Conservation (phyloP, 202 grass and related monocot species). For the Schoenoplectus triqueter region DNA sequence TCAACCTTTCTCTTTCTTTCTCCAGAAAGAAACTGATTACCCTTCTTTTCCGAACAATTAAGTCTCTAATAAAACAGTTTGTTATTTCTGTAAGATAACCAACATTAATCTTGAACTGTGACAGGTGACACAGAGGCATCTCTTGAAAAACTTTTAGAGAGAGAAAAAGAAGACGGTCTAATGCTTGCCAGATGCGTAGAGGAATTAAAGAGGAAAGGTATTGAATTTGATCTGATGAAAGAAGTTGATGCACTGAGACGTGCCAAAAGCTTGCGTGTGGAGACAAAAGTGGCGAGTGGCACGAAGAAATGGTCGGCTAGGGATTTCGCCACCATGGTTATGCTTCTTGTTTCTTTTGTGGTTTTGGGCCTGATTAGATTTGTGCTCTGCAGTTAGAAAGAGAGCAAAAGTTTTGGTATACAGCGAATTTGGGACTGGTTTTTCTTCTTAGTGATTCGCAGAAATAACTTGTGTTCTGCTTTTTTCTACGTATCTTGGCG, state of each 20-base stretch:
- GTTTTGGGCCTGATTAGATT: conserved; percentile 76
- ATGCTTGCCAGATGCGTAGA: conserved; percentile 68
- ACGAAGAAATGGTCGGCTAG: conserved; percentile 58
- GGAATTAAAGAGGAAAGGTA: conserved; percentile 78
- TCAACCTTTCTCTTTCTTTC: background rate
- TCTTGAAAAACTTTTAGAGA: conserved; percentile 66
- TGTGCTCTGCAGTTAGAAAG: conserved; percentile 62
- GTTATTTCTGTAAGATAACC: background rate
- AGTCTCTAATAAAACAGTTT: background rate
- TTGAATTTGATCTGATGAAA: conserved; percentile 85
- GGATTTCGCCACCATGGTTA: conserved; percentile 63
- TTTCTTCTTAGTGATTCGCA: background rate
- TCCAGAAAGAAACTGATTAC: background rate
- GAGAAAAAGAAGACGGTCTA: conserved; percentile 73
- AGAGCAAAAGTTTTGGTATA: conserved; percentile 24
- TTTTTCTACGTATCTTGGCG: background rate
- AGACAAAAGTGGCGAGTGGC: conserved; percentile 51
- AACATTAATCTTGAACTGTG: background rate
- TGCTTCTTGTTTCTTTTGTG: conserved; percentile 60
- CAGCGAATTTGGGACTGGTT: background rate
- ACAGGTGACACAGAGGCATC: conserved; percentile 67
- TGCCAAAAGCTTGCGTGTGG: conserved; percentile 81
- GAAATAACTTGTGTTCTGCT: conserved; percentile 29
- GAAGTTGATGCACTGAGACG: conserved; percentile 88
- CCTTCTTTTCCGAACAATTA: background rate